Conservation (phyloP, 345 rosid genomes). For the Sisymbrium irio region DNA sequence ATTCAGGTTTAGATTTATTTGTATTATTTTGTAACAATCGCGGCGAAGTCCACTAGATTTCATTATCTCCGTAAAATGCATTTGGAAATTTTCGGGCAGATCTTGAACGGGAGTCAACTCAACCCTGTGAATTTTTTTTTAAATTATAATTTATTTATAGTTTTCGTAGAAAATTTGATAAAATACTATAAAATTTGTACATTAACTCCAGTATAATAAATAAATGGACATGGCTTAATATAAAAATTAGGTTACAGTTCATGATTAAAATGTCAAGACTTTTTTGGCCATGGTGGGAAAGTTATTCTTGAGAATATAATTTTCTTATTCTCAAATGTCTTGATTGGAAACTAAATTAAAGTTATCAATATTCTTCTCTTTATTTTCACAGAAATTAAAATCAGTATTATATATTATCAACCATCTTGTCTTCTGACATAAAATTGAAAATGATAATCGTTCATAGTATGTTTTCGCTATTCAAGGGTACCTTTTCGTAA, state of each 20-base stretch:
- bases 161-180: too few species aligned
- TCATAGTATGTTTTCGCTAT: not conserved
- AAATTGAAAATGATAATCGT: not conserved
- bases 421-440: not conserved
- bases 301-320: conserved; percentile 19
- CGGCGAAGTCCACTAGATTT: too few species aligned
- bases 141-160: too few species aligned
- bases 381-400: not conserved
- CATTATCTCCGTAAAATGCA: too few species aligned
- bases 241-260: not conserved
- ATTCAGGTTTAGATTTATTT: too few species aligned
- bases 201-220: too few species aligned
- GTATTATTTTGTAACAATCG: too few species aligned
- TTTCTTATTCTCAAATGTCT: conserved; percentile 23
- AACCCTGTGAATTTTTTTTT: too few species aligned
- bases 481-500: not conserved
- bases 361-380: not conserved
- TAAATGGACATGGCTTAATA: not conserved
- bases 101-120: too few species aligned
- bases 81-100: too few species aligned
- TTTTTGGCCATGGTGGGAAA: conserved; percentile 13
- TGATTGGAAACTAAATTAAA: conserved; percentile 9
- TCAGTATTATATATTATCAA: not conserved
- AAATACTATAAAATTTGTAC: too few species aligned
- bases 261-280: not conserved